Percentiles rank a stretch among this genome's conserved stretches.
These are phyloP conservation scores for Artemisia annua DNA, from an alignment of 129 eudicot species.

Conservation along the genomic window DNA sequence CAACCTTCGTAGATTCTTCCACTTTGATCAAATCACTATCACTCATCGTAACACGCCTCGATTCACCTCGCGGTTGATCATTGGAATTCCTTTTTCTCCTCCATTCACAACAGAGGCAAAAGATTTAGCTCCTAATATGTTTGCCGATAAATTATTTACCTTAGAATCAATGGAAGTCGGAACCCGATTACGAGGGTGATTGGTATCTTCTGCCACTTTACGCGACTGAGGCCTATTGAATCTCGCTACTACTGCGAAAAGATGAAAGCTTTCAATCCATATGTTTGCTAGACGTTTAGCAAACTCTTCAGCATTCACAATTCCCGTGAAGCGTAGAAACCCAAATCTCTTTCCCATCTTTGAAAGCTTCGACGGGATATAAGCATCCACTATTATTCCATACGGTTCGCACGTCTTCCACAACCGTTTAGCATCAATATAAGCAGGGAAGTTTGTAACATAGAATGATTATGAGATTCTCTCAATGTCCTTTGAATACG, in stretches of 20 bases:
- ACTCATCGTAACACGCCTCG: too few species aligned
- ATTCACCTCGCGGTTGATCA: too few species aligned
- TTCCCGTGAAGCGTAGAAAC: background rate
- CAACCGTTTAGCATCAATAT: too few species aligned
- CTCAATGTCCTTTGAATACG: too few species aligned
- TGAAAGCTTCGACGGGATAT: background rate
- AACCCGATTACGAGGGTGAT: background rate
- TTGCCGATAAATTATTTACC: background rate
- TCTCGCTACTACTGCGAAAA: background rate
- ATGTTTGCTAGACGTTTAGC: background rate
- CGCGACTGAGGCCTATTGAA: background rate
- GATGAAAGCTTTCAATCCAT: background rate
- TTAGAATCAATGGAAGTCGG: too few species aligned
- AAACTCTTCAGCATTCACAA: background rate
- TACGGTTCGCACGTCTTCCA: too few species aligned
- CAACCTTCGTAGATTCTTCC: background rate
- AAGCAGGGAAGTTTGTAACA: too few species aligned
- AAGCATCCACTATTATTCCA: too few species aligned
- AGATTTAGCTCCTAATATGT: background rate
- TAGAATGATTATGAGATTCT: too few species aligned
- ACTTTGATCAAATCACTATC: background rate
- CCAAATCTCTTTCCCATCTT: background rate
- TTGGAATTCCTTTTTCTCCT: background rate
- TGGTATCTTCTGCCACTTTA: background rate
- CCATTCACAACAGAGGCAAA: background rate